Evolutionary conservation across 352 stramenopile genomes (phyloP).

Genomic region (Nannochloropsis limnetica): DNA sequence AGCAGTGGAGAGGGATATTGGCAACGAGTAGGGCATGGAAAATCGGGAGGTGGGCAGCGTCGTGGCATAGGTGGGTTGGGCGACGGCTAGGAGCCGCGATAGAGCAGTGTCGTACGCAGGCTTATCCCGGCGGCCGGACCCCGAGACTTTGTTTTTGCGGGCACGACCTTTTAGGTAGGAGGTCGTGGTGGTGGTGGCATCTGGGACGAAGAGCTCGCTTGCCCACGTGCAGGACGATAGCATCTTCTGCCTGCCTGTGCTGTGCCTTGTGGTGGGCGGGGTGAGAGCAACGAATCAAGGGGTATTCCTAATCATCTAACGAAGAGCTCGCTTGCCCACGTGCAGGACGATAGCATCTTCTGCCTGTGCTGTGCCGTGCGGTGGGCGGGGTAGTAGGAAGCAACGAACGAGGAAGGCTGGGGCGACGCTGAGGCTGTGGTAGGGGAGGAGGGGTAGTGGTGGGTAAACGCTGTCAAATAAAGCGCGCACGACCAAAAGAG

Average conservation of each 20-base stretch:
- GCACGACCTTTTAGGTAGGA: background rate
- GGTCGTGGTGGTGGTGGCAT: background rate
- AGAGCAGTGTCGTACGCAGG: background rate
- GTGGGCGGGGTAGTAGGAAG: no score
- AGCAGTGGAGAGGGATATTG: background rate
- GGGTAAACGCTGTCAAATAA: no score
- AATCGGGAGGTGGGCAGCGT: background rate
- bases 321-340: background rate
- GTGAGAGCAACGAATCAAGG: no score
- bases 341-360: conserved; percentile 23
- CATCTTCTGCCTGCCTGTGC: background rate
- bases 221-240: conserved; percentile 28
- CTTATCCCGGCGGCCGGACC: background rate
- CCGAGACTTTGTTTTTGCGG: background rate
- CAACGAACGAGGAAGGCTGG: no score
- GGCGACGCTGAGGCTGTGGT: no score
- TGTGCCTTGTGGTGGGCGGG: background rate
- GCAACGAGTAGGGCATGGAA: background rate
- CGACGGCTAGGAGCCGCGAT: background rate
- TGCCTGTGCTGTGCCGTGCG: background rate
- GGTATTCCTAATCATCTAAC: no score
- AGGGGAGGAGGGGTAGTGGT: no score
- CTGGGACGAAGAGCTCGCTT: background rate
- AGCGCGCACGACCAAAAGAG: no score
- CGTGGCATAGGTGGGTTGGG: background rate